phyloP scores from a whole-genome alignment of 805 yeast genomes.

The Brettanomyces nanus region DNA sequence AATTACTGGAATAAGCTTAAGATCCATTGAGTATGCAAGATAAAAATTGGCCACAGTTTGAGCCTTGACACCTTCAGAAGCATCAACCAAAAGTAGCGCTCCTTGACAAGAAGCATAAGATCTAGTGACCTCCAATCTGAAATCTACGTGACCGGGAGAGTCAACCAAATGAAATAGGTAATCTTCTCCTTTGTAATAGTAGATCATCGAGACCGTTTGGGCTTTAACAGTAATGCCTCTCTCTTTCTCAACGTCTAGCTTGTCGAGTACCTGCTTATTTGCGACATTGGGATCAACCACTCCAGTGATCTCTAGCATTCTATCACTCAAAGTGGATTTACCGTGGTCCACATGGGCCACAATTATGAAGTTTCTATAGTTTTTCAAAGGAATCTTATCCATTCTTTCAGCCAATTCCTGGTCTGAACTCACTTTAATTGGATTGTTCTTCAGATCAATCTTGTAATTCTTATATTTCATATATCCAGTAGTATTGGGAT shows the following conservation, averaged over 20 bases:
- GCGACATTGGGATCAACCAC: slow-evolving; percentile 65
- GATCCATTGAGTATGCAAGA: slow-evolving; percentile 77
- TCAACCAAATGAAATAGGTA: slow-evolving; percentile 86
- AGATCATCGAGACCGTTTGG: slow-evolving; percentile 92
- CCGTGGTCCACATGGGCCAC: slow-evolving; percentile 92
- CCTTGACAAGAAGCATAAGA: slow-evolving; percentile 97
- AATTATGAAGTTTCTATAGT: slow-evolving; percentile 84
- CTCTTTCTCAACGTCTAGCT: slow-evolving; percentile 89
- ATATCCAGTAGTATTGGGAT: slow-evolving; percentile 12
- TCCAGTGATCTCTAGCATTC: slow-evolving; percentile 80
- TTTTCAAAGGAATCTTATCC: slow-evolving; percentile 68
- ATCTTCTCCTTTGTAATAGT: slow-evolving; percentile 57
- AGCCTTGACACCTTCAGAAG: slow-evolving; percentile 94
- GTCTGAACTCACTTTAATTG: slow-evolving; percentile 14
- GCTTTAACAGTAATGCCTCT: slow-evolving; percentile 97
- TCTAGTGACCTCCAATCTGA: slow-evolving; percentile 85
- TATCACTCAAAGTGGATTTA: slow-evolving; percentile 82
- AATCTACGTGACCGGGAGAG: slow-evolving; percentile 98
- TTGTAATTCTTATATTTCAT: slow-evolving; percentile 21
- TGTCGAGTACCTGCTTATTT: slow-evolving; percentile 82
- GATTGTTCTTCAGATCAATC: slow-evolving; percentile 22
- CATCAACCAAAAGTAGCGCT: slow-evolving; percentile 83
- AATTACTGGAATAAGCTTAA: slow-evolving; percentile 78
- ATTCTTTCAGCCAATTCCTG: slow-evolving; percentile 38
- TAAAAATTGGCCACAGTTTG: slow-evolving; percentile 97